Evolutionary conservation across 495 filamentous ascomycete genomes (phyloP).

Genomic region (Xylaria grammica): DNA sequence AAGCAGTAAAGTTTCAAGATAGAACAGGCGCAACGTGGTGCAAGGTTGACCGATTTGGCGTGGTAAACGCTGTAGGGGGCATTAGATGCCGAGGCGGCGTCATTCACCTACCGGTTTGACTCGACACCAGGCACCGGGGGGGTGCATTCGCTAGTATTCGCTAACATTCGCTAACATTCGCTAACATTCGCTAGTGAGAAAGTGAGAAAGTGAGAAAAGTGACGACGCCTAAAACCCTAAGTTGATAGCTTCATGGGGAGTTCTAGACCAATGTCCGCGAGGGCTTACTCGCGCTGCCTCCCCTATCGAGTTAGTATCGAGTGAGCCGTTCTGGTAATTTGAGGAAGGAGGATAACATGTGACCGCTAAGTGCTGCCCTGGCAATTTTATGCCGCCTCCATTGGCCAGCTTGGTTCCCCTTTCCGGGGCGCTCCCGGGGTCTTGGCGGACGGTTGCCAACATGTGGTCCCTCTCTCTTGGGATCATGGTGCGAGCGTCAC

Average conservation of each 20-base stretch:
- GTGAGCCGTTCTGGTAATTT: background rate
- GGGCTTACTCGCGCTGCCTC: slow-evolving; percentile 1
- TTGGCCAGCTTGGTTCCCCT: slow-evolving; percentile 12
- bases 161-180: too few species aligned
- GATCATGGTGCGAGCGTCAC: background rate
- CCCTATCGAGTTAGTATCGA: slow-evolving; percentile 14
- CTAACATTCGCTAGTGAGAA: too few species aligned
- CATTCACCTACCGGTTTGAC: slow-evolving; percentile 7
- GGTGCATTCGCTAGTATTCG: background rate
- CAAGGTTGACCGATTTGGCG: background rate
- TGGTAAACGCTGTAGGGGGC: background rate
- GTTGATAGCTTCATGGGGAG: background rate
- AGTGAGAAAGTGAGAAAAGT: too few species aligned
- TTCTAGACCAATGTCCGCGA: background rate
- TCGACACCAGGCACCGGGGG: background rate
- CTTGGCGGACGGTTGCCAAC: slow-evolving; percentile 6
- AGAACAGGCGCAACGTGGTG: background rate
- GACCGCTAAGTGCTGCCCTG: slow-evolving; percentile 33
- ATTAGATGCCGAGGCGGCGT: background rate
- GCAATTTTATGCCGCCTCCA: slow-evolving; percentile 24
- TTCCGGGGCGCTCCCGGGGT: background rate
- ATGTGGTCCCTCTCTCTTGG: background rate
- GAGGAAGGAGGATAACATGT: slow-evolving; percentile 19
- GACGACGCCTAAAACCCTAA: background rate
- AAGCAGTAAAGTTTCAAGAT: background rate